Conservation (phyloP, 2,329 filamentous ascomycete species). For the Colletotrichum echinochloae region DNA sequence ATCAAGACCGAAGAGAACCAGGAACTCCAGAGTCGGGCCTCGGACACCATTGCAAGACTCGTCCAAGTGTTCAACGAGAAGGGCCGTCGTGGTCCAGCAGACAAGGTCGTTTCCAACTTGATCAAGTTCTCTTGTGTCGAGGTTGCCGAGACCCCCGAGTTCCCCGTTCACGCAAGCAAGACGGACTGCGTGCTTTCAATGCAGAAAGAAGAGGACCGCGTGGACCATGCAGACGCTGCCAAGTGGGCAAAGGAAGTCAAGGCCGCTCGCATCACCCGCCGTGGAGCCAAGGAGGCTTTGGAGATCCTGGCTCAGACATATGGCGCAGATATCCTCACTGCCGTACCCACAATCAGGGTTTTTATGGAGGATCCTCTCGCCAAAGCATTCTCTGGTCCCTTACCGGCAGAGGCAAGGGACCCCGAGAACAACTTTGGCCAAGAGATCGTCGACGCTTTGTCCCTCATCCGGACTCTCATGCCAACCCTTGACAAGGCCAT, state of each 20-base stretch:
- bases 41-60: slow-evolving; percentile 83
- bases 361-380: slow-evolving; percentile 87
- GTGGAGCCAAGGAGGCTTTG: slow-evolving; percentile 93
- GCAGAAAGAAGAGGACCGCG: slow-evolving; percentile 95
- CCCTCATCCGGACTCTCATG: slow-evolving; percentile 90
- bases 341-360: slow-evolving; percentile 82
- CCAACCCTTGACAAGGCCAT: slow-evolving; percentile 85
- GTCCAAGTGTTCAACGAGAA: slow-evolving; percentile 87
- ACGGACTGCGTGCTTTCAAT: slow-evolving; percentile 88
- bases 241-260: slow-evolving; percentile 92
- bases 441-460: slow-evolving; percentile 93
- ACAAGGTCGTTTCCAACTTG: slow-evolving; percentile 95
- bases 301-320: slow-evolving; percentile 88
- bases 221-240: slow-evolving; percentile 90
- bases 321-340: slow-evolving; percentile 80
- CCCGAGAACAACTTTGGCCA: slow-evolving; percentile 84
- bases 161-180: slow-evolving; percentile 83
- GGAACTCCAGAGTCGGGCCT: slow-evolving; percentile 88
- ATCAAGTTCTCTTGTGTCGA: slow-evolving; percentile 99
- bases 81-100: slow-evolving; percentile 85
- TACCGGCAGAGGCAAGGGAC: slow-evolving; percentile 80
- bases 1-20: slow-evolving; percentile 94
- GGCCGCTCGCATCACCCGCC: slow-evolving; percentile 88
- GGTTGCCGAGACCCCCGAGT: slow-evolving; percentile 96
- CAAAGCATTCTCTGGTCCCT: slow-evolving; percentile 76